Evolutionary conservation across 2,329 filamentous ascomycete species (phyloP), one percentile per base, ranked within the genome.

Genomic region (Rugonectria rugulosa): DNA sequence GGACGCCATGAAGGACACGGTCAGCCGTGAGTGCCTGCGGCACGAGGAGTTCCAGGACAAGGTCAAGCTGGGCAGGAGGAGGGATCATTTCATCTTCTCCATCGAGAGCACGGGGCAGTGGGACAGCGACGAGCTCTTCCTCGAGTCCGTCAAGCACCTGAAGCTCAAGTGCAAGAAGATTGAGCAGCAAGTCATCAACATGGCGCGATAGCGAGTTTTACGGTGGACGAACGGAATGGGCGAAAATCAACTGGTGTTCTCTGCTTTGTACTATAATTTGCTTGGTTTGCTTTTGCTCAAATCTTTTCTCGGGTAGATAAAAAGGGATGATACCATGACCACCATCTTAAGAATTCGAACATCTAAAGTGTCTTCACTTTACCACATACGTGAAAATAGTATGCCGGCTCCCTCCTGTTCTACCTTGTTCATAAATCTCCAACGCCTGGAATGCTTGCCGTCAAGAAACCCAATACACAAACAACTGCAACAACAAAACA

Each of bases 11-110:
- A 91, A 90, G 69, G 96, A 99, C 73, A 98, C 94, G 0, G 94
- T 99, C 59, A 96, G 90, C 75, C 86, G 95, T 64, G 96, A 99
- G 77, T 95, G 90, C 69, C 76, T 99, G 70, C 87, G 95, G 44
- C 94, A 99, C 72, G 82, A 88, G 21, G 95, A 98, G 77, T 98
- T 99, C 77, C 86, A 95, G 75, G 91, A 88, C 71, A 99, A 97
- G 80, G 95, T 99, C 61, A 93, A 92, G 80, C 85, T 99, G 26
- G 95, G 95, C 37, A 84, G 96, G 50, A 81, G 92, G 67, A 83
- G 92, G 62, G 95, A 99, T 73, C 96, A 99, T 78, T 99, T 99
- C 75, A 98, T 99, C 75, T 99, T 95, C 81, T 89, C 87, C 50
- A 83, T 99, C 29, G 95, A 99, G 81, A 97, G 93, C 79, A 89